These are phyloP conservation scores for Eragrostis curvula DNA, from an alignment of 176 grass and related monocot genomes.

Conservation along the genomic window DNA sequence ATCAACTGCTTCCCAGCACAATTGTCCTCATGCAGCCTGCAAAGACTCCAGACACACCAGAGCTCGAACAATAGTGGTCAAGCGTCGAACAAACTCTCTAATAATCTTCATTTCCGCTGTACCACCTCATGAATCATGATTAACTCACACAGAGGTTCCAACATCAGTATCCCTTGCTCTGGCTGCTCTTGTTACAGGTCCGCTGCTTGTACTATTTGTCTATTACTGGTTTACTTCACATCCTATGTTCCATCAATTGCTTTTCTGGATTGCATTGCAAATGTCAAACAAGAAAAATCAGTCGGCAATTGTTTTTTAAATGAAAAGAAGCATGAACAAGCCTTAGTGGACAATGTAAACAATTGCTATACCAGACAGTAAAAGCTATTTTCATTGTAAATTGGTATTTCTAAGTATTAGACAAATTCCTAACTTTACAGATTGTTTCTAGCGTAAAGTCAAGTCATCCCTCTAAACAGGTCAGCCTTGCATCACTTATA, in stretches of 20 bases:
- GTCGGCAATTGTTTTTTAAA: not conserved
- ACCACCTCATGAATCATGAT: constrained; percentile 15
- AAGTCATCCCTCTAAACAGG: not conserved
- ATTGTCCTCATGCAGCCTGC: not conserved
- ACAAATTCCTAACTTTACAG: not conserved
- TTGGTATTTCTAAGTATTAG: not conserved
- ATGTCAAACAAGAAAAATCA: constrained; percentile 37
- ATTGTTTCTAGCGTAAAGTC: not conserved
- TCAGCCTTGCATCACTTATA: not conserved
- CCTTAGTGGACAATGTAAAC: not conserved
- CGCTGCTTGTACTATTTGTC: constrained; percentile 23
- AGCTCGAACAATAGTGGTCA: constrained; percentile 1
- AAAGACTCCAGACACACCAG: not conserved
- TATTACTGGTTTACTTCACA: constrained; percentile 3
- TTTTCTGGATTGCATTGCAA: constrained; percentile 52
- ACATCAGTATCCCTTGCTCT: constrained; percentile 26
- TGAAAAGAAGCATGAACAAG: constrained; percentile 24
- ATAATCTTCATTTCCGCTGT: constrained; percentile 10
- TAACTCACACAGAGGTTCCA: constrained; percentile 19
- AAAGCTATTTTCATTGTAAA: not conserved
- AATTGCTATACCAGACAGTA: not conserved
- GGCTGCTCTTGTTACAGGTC: constrained; percentile 4
- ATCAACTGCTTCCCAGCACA: constrained; percentile 14
- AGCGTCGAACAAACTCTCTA: constrained; percentile 1
- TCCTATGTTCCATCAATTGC: constrained; percentile 41